Conservation (phyloP, 139 green algal genomes). For the Coelastrella sp. region DNA sequence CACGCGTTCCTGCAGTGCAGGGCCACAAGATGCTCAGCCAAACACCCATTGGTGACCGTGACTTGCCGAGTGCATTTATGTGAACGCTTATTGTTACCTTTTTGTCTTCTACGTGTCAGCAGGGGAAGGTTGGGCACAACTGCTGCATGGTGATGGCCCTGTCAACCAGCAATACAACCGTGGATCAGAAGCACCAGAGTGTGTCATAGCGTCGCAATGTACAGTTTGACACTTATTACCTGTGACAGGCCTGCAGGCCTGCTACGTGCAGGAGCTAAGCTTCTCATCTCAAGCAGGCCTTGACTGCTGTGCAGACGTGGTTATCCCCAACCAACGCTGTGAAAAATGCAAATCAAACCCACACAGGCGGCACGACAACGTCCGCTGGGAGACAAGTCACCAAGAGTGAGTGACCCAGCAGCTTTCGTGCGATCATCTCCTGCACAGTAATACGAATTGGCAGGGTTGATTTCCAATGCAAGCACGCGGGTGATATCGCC, state of each 20-base stretch:
- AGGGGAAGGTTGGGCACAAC: background rate
- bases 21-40: background rate
- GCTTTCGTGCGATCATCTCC: no score
- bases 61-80: background rate
- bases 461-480: background rate
- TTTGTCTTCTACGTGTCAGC: background rate
- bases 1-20: background rate
- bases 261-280: background rate
- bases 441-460: background rate
- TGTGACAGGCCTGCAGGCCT: background rate
- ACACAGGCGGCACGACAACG: no score
- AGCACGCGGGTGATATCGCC: background rate
- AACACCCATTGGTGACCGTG: background rate
- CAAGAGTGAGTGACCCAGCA: no score
- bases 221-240: background rate
- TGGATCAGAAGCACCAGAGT: background rate
- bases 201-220: background rate
- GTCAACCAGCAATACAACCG: background rate
- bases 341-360: no score
- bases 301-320: background rate
- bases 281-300: background rate
- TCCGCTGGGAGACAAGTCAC: no score
- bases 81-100: background rate
- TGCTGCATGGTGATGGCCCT: background rate
- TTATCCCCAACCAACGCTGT: no score